Base-by-base conservation (phyloP, 225 moss, liverwort and hornwort genomes). In the Marchantia paleacea region DNA sequence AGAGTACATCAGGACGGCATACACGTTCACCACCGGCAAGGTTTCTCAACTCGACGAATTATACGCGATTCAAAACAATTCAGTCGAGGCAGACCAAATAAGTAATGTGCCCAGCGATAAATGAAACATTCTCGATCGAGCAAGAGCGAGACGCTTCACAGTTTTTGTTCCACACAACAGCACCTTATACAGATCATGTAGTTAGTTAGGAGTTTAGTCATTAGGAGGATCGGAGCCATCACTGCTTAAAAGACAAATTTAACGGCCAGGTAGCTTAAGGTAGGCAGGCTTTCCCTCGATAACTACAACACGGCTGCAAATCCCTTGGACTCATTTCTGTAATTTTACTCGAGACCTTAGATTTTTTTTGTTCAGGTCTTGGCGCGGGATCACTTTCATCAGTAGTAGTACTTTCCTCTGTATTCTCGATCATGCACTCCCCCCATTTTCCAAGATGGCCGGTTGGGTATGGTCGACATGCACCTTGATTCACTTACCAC, bases 1-100 rank as follows among this genome's bases (percentile, higher is more conserved):
- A 31, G 83, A 86, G 55, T 86, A 83, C 48, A 76, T 86, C 55
- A 58, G 53, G 47, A 75, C 80, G 24, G 86, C 86, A 10, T 86
- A 86, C 83, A 81, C 80, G 2, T 83, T 78, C 81, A 81, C 80
- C 18, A 78, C 80, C 8, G 83, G 78, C 48, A 64, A 65, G 28
- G 72, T 71, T 24, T 86, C 86, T 30, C 82, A 80, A 57, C 83
- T 86, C 1, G 86, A 86, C n/a, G 83, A 86, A 54, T 39, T 86
- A 73, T 86, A 83, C 62, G 62, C 62, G 7, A 47, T 85, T 69
- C 68, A 74, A 25, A 58, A 51, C 51, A 79, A 75, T 74, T 74
- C 72, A 31, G 61, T 66, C 55, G 12, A 39, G 54, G 47, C 31
- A 9, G 69, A 61, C 39, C 52, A 30, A 48, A 80, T 20, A 63